Evolutionary conservation across 2,329 filamentous ascomycete species (phyloP), one percentile per base, ranked within the genome.

Genomic region (Westerdykella ornata): DNA sequence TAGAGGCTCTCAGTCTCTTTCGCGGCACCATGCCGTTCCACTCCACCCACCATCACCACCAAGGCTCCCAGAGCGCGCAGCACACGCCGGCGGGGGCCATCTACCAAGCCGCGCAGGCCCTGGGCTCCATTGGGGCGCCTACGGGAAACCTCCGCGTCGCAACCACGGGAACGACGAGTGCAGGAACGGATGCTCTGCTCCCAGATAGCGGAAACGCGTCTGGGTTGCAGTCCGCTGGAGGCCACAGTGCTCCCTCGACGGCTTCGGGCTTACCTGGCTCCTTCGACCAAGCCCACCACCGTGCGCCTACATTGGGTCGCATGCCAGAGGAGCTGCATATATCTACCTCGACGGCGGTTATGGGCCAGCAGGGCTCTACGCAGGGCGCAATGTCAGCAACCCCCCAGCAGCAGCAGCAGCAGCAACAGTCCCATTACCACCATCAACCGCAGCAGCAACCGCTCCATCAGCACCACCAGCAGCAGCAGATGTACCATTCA

Each of bases 321-420:
- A 69, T 72, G 49, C 68, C 72, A 38, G 77, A 81, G 52, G 77
- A 80, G 59, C 67, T 78, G 53, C 77, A 78, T 54, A 70, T 77
- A 31, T 69, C 71, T 30, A 53, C 67, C 29, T 44, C 11, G 44
- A 44, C 7, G 36, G 34, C 17, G 36, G 35, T 14, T 35, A 45
- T 36, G 52, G 63, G 62, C 44, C 62, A 67, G 31, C 68, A 66
- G 36, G 48, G 54, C 30, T 60, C 65, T 37, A 51, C 52, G 35
- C 49, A 49, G 38, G 31, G 43, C 31, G 30, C 47, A 14, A 18
- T 35, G n/a, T 26, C 22, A 26, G 22, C 22, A 26, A 2, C 22
- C 8, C 8, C 22, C 22, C 30, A 33, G 30, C 38, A 39, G 35
- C 26, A 14, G 11, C 33, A 37, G 15, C 36, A 39, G 14, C 68